phyloP scores from a whole-genome alignment of 2,329 filamentous ascomycete species.

The Trichoderma semiorbis region DNA sequence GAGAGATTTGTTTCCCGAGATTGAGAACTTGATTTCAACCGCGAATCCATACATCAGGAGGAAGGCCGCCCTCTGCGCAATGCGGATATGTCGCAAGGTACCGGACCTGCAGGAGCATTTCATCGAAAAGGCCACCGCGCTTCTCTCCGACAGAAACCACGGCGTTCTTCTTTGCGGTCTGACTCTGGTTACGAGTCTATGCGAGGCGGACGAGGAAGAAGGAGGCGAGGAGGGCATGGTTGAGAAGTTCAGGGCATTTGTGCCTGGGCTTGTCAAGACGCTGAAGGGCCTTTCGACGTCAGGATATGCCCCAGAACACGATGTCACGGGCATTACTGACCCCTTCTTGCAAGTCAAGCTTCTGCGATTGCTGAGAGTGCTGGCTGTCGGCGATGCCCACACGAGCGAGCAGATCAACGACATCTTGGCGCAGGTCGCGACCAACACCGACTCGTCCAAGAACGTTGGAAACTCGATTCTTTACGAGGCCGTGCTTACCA shows the following conservation, averaged over 20 bases:
- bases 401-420: constrained; percentile 98
- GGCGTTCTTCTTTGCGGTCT: constrained; percentile 90
- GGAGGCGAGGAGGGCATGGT: constrained; percentile 85
- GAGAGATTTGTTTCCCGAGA: constrained; percentile 91
- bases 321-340: constrained; percentile 96
- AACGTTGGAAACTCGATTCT: constrained; percentile 98
- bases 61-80: constrained; percentile 97
- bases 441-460: constrained; percentile 96
- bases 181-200: constrained; percentile 86
- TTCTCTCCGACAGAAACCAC: constrained; percentile 91
- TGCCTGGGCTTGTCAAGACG: constrained; percentile 82
- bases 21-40: constrained; percentile 86
- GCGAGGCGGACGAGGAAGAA: constrained; percentile 90
- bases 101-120: constrained; percentile 97
- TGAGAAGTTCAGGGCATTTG: constrained; percentile 84
- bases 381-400: constrained; percentile 79
- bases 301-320: constrained; percentile 95
- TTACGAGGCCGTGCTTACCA: constrained; percentile 95
- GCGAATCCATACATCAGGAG: constrained; percentile 97
- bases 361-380: constrained; percentile 75
- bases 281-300: constrained; percentile 91
- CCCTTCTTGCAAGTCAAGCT: constrained; percentile 98
- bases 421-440: constrained; percentile 94
- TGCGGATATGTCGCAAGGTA: constrained; percentile 97
- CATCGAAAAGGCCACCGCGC: constrained; percentile 82